Evolutionary conservation across 306 rosid species (phyloP), one percentile per base, ranked within the genome.

Genomic region (Betula pendula): DNA sequence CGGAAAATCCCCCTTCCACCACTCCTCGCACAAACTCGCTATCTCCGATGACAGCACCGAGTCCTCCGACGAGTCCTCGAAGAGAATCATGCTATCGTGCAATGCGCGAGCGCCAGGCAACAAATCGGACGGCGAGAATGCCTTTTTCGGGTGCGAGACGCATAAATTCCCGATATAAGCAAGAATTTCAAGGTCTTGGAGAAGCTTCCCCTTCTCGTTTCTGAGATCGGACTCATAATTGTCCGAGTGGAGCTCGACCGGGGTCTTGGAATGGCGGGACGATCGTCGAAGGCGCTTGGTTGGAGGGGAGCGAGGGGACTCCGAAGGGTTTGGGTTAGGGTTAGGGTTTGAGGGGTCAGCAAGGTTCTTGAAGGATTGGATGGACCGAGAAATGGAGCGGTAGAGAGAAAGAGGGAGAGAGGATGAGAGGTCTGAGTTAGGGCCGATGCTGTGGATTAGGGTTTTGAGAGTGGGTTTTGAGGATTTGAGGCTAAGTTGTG

Each of bases 1-100:
- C 0, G 86, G 86, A 3, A 89, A 63, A 72, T 83, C 84, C 83
- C 80, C 90, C 93, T 89, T 94, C 98, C 98, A 94, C 97, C 98
- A 94, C 71, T 85, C 92, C 76, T 88, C 96, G 50, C 97, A 92
- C 79, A 94, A 71, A 47, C 63, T 76, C 35, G 63, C 88, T 31
- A 95, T 81, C 77, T 58, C 87, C 44, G 88, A 80, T n/a, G 87
- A 80, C 56, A 92, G 72, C 40, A 70, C 87, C n/a, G 85, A 44
- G 35, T 87, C 90, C 31, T 22, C 62, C 62, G 22, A 24, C 10
- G 89, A 77, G 48, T 44, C 49, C 80, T 92, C 97, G 33, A 95
- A 87, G 6, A 84, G n/a, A 14, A 90, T 77, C 80, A 92, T 74
- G 53, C 78, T 88, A 33, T 90, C 92, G 63, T 90, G 98, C 83